Conservation (phyloP, 1,139 yeast species). For the Kodamaea anthophila region DNA sequence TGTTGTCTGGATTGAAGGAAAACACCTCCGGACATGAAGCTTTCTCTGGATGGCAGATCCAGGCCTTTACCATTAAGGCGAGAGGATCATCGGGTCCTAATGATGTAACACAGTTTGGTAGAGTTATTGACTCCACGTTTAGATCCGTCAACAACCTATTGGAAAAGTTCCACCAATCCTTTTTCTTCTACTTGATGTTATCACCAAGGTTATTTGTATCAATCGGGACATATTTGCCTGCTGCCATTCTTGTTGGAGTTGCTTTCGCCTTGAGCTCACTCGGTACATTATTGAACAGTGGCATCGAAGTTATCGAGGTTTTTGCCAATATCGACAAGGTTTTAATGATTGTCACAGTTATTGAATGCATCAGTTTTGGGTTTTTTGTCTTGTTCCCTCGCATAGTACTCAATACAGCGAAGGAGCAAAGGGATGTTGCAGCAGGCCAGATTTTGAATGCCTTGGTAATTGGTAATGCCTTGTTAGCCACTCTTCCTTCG, state of each 20-base stretch:
- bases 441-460: slow-evolving; percentile 15
- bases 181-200: slow-evolving; percentile 82
- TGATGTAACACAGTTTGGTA: slow-evolving; percentile 88
- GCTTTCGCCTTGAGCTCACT: slow-evolving; percentile 69
- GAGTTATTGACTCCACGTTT: slow-evolving; percentile 80
- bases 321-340: slow-evolving; percentile 21
- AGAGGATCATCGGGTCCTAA: slow-evolving; percentile 49
- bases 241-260: slow-evolving; percentile 69
- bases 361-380: slow-evolving; percentile 28
- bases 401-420: slow-evolving; percentile 12
- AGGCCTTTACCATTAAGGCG: slow-evolving; percentile 78
- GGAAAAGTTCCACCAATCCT: slow-evolving; percentile 96
- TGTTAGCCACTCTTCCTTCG: slow-evolving; percentile 18
- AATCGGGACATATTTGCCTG: slow-evolving; percentile 88
- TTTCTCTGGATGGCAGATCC: slow-evolving; percentile 95
- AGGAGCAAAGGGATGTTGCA: slow-evolving; percentile 11
- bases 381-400: slow-evolving; percentile 25
- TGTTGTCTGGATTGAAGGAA: slow-evolving; percentile 61
- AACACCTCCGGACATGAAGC: slow-evolving; percentile 73
- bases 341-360: slow-evolving; percentile 26
- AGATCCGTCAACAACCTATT: slow-evolving; percentile 86
- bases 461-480: slow-evolving; percentile 15
- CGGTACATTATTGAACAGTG: slow-evolving; percentile 48
- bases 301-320: slow-evolving; percentile 19
- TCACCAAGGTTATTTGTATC: slow-evolving; percentile 81